phyloP scores from a whole-genome alignment of 129 eudicot species.

The Dittrichia graveolens region DNA sequence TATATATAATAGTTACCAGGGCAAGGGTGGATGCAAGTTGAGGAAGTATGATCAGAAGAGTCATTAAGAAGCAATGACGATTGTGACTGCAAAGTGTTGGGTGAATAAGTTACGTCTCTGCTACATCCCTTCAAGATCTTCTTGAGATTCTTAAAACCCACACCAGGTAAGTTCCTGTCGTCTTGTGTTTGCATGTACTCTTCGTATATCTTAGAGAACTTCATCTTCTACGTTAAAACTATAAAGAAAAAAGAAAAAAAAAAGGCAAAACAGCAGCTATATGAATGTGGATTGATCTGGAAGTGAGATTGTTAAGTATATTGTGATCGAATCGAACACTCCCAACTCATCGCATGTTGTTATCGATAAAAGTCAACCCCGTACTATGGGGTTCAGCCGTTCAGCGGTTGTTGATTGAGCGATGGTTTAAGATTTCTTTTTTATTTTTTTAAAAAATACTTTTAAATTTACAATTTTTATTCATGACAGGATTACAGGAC shows the following conservation, averaged over 20 bases:
- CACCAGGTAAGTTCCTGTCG: conserved; percentile 36
- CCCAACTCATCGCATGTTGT: neutral
- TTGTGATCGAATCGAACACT: neutral
- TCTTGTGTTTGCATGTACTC: conserved; percentile 43
- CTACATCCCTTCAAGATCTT: conserved; percentile 42
- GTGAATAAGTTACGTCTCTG: conserved; percentile 1
- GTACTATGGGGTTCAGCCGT: too few species aligned
- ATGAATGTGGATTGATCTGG: conserved; percentile 13
- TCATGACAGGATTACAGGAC: too few species aligned
- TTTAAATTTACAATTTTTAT: too few species aligned
- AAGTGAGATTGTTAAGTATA: neutral
- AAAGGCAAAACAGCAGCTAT: neutral
- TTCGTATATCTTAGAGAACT: conserved; percentile 39
- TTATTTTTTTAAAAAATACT: too few species aligned
- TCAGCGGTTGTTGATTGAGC: too few species aligned
- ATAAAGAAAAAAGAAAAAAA: neutral
- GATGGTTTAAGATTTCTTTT: too few species aligned
- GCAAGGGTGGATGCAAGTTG: conserved; percentile 25
- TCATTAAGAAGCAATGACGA: conserved; percentile 13
- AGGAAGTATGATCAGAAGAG: conserved; percentile 1
- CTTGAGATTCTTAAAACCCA: conserved; percentile 40
- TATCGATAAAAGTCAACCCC: neutral
- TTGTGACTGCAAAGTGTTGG: conserved; percentile 3
- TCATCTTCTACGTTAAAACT: conserved; percentile 15
- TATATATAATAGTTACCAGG: conserved; percentile 18